Base-by-base conservation (phyloP, 768 basidiomycete genomes). In the Serendipita indica region DNA sequence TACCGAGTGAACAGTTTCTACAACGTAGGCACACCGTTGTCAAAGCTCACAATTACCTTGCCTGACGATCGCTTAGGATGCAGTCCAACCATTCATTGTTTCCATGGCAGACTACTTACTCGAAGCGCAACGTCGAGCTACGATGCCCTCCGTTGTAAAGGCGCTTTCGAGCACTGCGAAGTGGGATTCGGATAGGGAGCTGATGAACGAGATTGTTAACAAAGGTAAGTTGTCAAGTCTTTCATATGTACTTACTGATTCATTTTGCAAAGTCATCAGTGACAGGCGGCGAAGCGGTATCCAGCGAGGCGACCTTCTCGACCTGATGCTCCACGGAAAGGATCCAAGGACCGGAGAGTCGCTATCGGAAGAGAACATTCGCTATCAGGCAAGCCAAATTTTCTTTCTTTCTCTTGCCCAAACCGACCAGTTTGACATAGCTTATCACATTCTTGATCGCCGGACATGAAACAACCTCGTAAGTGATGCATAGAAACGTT, bases 361-460 rank as follows among this genome's bases (percentile, higher is more conserved):
- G 1, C 65, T 78, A 56, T 65, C 72, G 0, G 72, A 74, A 39
- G 69, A 74, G 54, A 73, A 69, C 22, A 77, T 78, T 28, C 63
- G 69, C 3, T 62, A 71, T 58, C 77, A 78, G 64, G 72, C 73
- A 57, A 12, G 71, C 62, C 30, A 33, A 14, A n/a, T 28, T 2
- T 18, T 30, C 33, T 1, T 1, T 10, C 39, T 58, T 14, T 35
- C n/a, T n/a, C n/a, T n/a, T n/a, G n/a, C n/a, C n/a, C n/a, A n/a
- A 20, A 20, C 27, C 35, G 45, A 59, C 18, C 33, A 25, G 2
- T n/a, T 13, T 18, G 39, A 32, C 13, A 4, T 56, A 75, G 73
- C 68, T 78, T 3, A 64, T 75, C 16, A 78, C 77, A 1, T 78
- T 78, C 71, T 66, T 78, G 14, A 74, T 77, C 37, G 77, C 77